phyloP scores from a whole-genome alignment of 768 basidiomycete genomes.

The Trichaptum fuscoviolaceum region DNA sequence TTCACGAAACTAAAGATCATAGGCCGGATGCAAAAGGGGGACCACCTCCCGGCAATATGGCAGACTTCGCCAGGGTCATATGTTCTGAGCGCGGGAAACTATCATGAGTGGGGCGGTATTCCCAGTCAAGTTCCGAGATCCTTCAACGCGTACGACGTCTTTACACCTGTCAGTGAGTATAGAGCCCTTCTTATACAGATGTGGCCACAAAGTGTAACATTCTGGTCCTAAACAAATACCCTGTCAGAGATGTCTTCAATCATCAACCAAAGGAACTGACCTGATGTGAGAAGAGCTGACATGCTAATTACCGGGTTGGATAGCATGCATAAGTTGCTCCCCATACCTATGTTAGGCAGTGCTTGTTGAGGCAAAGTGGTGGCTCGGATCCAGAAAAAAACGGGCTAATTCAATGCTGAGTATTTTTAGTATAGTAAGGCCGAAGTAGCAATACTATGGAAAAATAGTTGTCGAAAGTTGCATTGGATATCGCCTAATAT shows the following conservation, averaged over 20 bases:
- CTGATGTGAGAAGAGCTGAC: not conserved
- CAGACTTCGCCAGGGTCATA: not conserved
- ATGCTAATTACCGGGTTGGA: not conserved
- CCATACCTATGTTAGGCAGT: not conserved
- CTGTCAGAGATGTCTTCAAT: not conserved
- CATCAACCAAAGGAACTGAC: not conserved
- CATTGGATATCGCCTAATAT: not conserved
- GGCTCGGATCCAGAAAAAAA: not conserved
- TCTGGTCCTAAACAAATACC: not conserved
- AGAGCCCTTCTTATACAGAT: not conserved
- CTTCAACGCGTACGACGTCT: not conserved
- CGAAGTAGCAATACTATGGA: not conserved
- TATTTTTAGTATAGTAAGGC: not conserved
- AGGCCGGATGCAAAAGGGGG: not conserved
- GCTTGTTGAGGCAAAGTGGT: not conserved
- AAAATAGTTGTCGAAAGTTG: not conserved
- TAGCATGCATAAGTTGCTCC: not conserved
- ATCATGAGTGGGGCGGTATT: slow-evolving; percentile 1
- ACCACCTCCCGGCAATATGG: not conserved
- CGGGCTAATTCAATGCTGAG: not conserved
- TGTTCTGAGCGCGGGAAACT: not conserved
- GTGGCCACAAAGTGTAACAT: too few relatives aligned
- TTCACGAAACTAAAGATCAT: not conserved
- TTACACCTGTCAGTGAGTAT: not conserved
- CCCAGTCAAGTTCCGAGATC: not conserved